Evolutionary conservation across 768 basidiomycete genomes (phyloP), one percentile per base, ranked within the genome.

Genomic region (Pulveroboletus ravenelii): DNA sequence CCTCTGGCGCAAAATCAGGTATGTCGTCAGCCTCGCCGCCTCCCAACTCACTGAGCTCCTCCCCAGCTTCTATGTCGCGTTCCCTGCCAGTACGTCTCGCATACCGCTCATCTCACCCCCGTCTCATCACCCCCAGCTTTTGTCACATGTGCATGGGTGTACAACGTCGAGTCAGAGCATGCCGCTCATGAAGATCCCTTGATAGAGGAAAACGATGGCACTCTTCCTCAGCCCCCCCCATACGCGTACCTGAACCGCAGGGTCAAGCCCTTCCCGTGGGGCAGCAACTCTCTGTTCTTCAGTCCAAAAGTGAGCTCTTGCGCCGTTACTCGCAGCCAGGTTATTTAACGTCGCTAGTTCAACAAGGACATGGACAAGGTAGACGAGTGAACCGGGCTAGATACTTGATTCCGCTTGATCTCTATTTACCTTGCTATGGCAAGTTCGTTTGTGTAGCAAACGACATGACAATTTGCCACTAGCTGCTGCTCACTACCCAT

Each of bases 1-100:
- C 48, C 80, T 93, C 57, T 93, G 90, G 90, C 83, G 88, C 63
- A 90, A 84, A 74, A 88, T 93, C 67, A 87, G 87, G 89, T 86
- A 63, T 44, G 78, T 64, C 6, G n/a, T 35, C 25, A 25, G 32
- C 14, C 25, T 27, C 3, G 41, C 25, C 35, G 20, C 12, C 2
- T 45, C 27, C 32, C 38, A 10, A 41, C 45, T 51, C 27, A 35
- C 53, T 58, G 39, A 57, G 48, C 41, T 17, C 42, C 15, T 25
- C 5, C 43, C 6, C 55, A 91, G 90, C 69, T 80, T 77, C 74
- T 92, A 78, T 57, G 83, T 83, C 53, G 89, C 87, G 63, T 38
- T 85, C 50, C 90, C 90, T 55, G 81, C 76, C 53, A 83, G 90
- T 91, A 56, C 50, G 86, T 78, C 46, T 36, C 20, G 7, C 39